Evolutionary conservation across 805 yeast genomes (phyloP).

Genomic region (Jamesozyma lodderae): DNA sequence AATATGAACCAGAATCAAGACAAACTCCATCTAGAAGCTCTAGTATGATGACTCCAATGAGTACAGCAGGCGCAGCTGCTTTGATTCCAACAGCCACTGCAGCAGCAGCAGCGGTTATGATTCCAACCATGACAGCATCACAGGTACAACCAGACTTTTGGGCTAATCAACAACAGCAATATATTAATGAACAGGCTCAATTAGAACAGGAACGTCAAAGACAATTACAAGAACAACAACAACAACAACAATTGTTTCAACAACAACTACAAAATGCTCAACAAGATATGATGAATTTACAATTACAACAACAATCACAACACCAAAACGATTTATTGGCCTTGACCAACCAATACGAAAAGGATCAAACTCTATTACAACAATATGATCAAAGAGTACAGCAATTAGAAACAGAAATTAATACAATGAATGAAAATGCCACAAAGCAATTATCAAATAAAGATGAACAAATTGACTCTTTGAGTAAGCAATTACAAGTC

Average conservation of each 20-base stretch:
- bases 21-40: slow-evolving; percentile 1
- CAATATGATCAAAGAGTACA: slow-evolving; percentile 84
- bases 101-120: slow-evolving; percentile 25
- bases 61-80: slow-evolving; percentile 4
- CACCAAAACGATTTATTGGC: slow-evolving; percentile 70
- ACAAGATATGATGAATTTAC: slow-evolving; percentile 46
- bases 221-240: slow-evolving; percentile 59
- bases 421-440: slow-evolving; percentile 51
- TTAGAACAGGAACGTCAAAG: slow-evolving; percentile 62
- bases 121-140: slow-evolving; percentile 32
- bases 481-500: slow-evolving; percentile 64
- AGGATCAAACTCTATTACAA: slow-evolving; percentile 71
- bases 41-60: slow-evolving; percentile 6
- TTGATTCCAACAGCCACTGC: slow-evolving; percentile 16
- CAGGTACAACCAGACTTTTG: slow-evolving; percentile 12
- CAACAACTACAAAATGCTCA: slow-evolving; percentile 68
- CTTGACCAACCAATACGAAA: slow-evolving; percentile 73
- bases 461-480: slow-evolving; percentile 56
- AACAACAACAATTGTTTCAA: slow-evolving; percentile 43
- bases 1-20: not conserved
- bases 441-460: slow-evolving; percentile 66
- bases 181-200: slow-evolving; percentile 57
- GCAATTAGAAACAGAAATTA: slow-evolving; percentile 65
- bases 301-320: slow-evolving; percentile 55
- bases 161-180: slow-evolving; percentile 42